A percentile compares a stretch with the other conserved stretches of the same genome.
Evolutionary conservation across 2,329 filamentous ascomycete genomes (phyloP).

Genomic region (Paracoccidioides lutzii): DNA sequence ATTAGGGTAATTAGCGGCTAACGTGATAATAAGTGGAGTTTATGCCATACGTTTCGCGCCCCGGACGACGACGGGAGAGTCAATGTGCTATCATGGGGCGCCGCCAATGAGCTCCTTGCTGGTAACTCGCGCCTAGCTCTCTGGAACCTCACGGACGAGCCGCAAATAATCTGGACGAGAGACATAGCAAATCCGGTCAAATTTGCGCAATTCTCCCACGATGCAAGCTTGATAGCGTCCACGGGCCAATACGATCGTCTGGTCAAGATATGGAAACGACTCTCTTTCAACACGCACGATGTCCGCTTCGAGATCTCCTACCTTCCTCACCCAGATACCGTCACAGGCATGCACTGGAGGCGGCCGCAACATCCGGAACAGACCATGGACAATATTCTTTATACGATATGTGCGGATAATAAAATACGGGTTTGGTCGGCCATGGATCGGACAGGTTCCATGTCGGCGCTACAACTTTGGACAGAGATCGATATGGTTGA

Average conservation of each 20-base stretch:
- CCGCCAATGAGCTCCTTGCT: slow-evolving; percentile 69
- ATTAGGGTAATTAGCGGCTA: slow-evolving; percentile 7
- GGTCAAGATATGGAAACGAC: slow-evolving; percentile 82
- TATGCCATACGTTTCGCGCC: slow-evolving; percentile 40
- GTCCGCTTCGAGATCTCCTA: slow-evolving; percentile 85
- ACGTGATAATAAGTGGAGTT: slow-evolving; percentile 38
- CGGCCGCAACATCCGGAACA: slow-evolving; percentile 65
- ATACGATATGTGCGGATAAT: slow-evolving; percentile 74
- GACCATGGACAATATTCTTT: slow-evolving; percentile 72
- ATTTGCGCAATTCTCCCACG: slow-evolving; percentile 68
- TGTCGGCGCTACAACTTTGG: slow-evolving; percentile 64
- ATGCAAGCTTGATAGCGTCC: slow-evolving; percentile 76
- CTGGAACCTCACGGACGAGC: slow-evolving; percentile 43
- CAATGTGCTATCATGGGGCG: slow-evolving; percentile 70
- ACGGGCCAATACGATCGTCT: slow-evolving; percentile 65
- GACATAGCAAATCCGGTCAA: slow-evolving; percentile 59
- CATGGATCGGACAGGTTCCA: slow-evolving; percentile 54
- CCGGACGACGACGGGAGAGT: slow-evolving; percentile 30
- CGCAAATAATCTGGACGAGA: slow-evolving; percentile 56
- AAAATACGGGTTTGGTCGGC: slow-evolving; percentile 72
- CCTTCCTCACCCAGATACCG: slow-evolving; percentile 64
- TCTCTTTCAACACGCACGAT: slow-evolving; percentile 71
- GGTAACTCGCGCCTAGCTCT: slow-evolving; percentile 59
- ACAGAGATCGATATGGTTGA: slow-evolving; percentile 62
- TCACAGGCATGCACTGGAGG: slow-evolving; percentile 82